A percentile compares a stretch with the other conserved stretches of the same genome.
Evolutionary conservation across 345 rosid species (phyloP).

Genomic region (Laguncularia racemosa): DNA sequence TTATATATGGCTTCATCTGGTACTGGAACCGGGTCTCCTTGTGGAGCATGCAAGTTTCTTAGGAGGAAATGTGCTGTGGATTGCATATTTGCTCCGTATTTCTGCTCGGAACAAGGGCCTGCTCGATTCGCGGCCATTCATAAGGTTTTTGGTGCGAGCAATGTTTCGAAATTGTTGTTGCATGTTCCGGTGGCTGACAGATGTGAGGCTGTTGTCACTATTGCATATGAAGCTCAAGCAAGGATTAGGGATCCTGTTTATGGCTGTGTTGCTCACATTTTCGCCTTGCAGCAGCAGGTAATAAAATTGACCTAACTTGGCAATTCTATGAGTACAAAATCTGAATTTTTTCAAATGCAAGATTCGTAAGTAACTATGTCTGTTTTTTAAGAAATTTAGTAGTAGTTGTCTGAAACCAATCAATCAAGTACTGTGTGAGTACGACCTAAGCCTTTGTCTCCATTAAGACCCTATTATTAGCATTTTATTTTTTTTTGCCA

Average conservation of each 20-base stretch:
- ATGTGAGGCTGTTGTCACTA: slow-evolving; percentile 64
- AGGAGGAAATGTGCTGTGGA: slow-evolving; percentile 60
- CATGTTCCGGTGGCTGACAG: slow-evolving; percentile 61
- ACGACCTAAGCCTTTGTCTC: too few species aligned
- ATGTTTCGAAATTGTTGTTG: slow-evolving; percentile 51
- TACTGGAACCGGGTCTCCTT: slow-evolving; percentile 38
- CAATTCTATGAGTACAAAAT: too few species aligned
- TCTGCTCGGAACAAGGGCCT: slow-evolving; percentile 63
- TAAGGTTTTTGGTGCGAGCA: slow-evolving; percentile 78
- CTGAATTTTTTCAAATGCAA: too few species aligned
- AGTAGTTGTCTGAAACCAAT: too few species aligned
- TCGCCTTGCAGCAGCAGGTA: slow-evolving; percentile 70
- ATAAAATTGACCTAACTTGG: not conserved
- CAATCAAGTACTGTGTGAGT: too few species aligned
- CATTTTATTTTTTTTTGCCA: too few species aligned
- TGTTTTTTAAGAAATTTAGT: too few species aligned
- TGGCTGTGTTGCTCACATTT: slow-evolving; percentile 73
- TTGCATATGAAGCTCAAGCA: slow-evolving; percentile 73
- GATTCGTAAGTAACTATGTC: too few species aligned
- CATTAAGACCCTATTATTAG: too few species aligned
- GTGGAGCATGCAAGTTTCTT: slow-evolving; percentile 81
- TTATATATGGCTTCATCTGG: slow-evolving; percentile 35
- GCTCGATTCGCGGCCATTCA: slow-evolving; percentile 66
- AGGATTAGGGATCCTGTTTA: slow-evolving; percentile 65
- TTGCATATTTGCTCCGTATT: slow-evolving; percentile 70